phyloP scores from a whole-genome alignment of 257 asterid genomes.

The Forsythia suspensa region DNA sequence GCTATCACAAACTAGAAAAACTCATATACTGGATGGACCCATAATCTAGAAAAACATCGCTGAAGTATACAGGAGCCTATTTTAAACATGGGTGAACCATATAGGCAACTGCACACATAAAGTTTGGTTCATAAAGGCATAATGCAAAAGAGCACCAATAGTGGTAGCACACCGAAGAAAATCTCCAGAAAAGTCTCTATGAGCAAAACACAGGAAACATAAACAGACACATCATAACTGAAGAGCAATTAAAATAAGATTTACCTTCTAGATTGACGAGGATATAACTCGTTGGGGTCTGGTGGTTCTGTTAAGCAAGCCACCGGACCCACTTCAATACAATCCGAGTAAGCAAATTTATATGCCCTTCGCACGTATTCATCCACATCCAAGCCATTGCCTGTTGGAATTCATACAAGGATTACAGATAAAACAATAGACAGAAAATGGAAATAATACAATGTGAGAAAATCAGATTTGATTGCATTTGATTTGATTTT shows the following conservation, averaged over 20 bases:
- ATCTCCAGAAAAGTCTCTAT: not conserved
- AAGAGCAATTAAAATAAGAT: constrained; percentile 27
- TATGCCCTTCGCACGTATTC: constrained; percentile 98
- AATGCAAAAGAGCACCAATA: not conserved
- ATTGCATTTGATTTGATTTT: not conserved
- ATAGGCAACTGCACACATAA: not conserved
- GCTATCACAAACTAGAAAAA: constrained; percentile 6
- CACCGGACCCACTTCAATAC: constrained; percentile 98
- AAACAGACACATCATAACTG: not conserved
- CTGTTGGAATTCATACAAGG: constrained; percentile 40
- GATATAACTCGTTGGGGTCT: constrained; percentile 93
- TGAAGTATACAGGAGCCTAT: not conserved
- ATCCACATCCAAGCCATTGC: constrained; percentile 93
- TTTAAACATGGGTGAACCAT: not conserved
- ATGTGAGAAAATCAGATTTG: not conserved
- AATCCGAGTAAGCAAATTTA: constrained; percentile 93
- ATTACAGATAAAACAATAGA: constrained; percentile 9
- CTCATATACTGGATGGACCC: not conserved
- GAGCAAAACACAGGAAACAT: not conserved
- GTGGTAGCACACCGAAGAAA: not conserved
- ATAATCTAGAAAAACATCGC: not conserved
- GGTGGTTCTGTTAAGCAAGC: constrained; percentile 97
- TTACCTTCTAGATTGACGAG: constrained; percentile 90
- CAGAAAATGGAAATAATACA: constrained; percentile 14
- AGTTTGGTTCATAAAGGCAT: not conserved